Evolutionary conservation across 2,329 filamentous ascomycete species (phyloP).

Genomic region (Zelopaecilomyces penicillatus): DNA sequence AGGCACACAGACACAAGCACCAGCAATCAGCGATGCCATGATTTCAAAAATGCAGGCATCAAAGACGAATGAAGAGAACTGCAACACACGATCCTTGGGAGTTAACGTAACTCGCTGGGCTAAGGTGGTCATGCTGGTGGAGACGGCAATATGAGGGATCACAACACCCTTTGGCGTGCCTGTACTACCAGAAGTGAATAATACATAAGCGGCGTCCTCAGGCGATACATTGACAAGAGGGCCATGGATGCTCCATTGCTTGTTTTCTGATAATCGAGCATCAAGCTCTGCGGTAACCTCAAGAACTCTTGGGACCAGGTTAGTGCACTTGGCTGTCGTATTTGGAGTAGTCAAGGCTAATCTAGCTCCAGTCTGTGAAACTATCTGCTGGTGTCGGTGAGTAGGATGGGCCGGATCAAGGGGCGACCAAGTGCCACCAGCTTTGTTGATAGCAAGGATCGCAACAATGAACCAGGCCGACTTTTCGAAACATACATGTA

Average conservation of each 20-base stretch:
- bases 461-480: conserved; percentile 2
- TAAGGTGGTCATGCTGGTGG: background rate
- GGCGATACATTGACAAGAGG: background rate
- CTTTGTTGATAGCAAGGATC: conserved; percentile 4
- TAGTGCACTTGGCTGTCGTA: conserved; percentile 2
- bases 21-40: background rate
- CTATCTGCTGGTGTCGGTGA: conserved; percentile 2
- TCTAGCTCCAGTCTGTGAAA: conserved; percentile 7
- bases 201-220: background rate
- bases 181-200: conserved; percentile 7
- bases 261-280: background rate
- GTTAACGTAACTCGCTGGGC: background rate
- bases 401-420: conserved; percentile 4
- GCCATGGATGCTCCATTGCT: background rate
- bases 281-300: background rate
- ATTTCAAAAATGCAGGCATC: conserved; percentile 6
- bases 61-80: conserved; percentile 7
- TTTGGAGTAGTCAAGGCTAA: conserved; percentile 6
- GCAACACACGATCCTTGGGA: background rate
- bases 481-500: conserved; percentile 5
- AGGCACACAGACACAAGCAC: conserved; percentile 1
- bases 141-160: conserved; percentile 1
- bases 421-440: conserved; percentile 4
- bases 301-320: background rate
- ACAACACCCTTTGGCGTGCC: conserved; percentile 6